Conservation (phyloP, 108 stramenopile species). For the Ochromonas danica region DNA sequence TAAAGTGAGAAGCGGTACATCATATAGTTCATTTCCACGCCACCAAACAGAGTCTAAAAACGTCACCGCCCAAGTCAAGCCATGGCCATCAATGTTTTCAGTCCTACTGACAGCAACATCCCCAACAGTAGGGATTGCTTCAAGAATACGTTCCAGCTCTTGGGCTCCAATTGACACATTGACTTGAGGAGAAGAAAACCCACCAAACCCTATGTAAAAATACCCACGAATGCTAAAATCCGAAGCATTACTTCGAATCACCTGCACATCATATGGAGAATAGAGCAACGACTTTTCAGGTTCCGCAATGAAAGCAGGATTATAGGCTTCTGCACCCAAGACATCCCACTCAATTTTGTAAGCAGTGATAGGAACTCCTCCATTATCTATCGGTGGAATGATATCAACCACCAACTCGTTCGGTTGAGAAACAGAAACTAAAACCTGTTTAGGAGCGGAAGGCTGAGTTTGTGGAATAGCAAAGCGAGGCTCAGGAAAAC, state of each 20-base stretch:
- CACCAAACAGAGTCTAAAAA: conserved; percentile 46
- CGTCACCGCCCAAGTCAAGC: conserved; percentile 43
- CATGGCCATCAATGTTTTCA: conserved; percentile 37
- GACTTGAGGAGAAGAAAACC: conserved; percentile 42
- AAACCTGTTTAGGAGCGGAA: conserved; percentile 35
- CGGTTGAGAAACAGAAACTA: conserved; percentile 19
- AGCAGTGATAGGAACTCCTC: conserved; percentile 65
- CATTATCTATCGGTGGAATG: conserved; percentile 65
- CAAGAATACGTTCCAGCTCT: conserved; percentile 7
- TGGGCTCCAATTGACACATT: neutral
- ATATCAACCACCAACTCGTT: conserved; percentile 60
- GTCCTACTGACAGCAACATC: conserved; percentile 10
- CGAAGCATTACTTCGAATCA: conserved; percentile 49
- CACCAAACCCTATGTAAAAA: conserved; percentile 60
- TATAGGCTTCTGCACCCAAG: conserved; percentile 50
- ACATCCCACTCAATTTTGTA: conserved; percentile 78
- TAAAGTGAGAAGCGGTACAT: neutral
- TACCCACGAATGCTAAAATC: conserved; percentile 52
- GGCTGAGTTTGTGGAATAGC: conserved; percentile 54
- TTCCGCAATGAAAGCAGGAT: neutral
- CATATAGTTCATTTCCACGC: neutral
- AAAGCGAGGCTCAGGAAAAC: conserved; percentile 35
- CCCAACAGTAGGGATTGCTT: conserved; percentile 31
- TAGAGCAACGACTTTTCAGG: conserved; percentile 47
- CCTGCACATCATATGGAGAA: conserved; percentile 48